phyloP scores from a whole-genome alignment of 129 eudicot genomes.

The Glebionis coronaria region DNA sequence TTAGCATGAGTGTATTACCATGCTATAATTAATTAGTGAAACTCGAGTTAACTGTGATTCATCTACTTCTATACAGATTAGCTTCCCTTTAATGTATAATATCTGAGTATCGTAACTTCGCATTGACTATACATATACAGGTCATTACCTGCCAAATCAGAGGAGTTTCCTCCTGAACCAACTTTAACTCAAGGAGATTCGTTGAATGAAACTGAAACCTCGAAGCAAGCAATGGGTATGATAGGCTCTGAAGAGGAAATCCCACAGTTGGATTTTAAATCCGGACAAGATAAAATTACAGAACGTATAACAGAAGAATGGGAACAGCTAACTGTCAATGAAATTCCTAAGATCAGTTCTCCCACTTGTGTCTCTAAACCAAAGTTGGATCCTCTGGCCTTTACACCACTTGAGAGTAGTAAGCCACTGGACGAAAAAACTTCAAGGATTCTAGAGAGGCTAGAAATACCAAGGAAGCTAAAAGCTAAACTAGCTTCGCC shows the following conservation, averaged over 20 bases:
- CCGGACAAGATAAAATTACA: constrained; percentile 33
- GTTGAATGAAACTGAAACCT: constrained; percentile 17
- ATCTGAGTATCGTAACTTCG: constrained; percentile 7
- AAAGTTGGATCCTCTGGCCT: constrained; percentile 34
- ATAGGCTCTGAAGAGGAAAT: constrained; percentile 35
- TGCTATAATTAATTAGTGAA: too few relatives aligned
- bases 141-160: constrained; percentile 54
- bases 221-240: constrained; percentile 19
- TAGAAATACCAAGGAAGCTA: constrained; percentile 79
- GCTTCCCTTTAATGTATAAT: not conserved
- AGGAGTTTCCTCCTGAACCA: constrained; percentile 39
- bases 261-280: constrained; percentile 25
- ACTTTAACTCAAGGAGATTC: constrained; percentile 29
- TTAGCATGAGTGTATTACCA: not conserved
- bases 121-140: constrained; percentile 30
- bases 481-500: constrained; percentile 62
- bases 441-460: constrained; percentile 78
- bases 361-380: constrained; percentile 44
- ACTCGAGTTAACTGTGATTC: not conserved
- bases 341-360: constrained; percentile 44
- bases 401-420: constrained; percentile 41
- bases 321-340: constrained; percentile 63
- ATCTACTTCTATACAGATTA: not conserved
- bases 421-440: constrained; percentile 67
- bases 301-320: constrained; percentile 63